Percentiles rank a stretch among this genome's conserved stretches.
phyloP scores from a whole-genome alignment of 2,329 filamentous ascomycete species.

The Fusarium secorum region DNA sequence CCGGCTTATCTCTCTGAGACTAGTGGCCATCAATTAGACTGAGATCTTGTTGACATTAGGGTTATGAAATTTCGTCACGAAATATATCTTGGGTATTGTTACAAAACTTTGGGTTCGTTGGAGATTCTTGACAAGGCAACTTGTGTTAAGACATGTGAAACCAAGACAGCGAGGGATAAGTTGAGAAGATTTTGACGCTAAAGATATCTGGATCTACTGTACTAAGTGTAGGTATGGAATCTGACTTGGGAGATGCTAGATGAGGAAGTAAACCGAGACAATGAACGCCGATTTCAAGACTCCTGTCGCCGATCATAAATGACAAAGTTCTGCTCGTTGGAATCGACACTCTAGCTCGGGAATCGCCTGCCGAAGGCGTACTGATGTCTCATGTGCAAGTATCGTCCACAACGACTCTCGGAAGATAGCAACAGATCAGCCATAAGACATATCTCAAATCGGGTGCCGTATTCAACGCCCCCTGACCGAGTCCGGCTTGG shows the following conservation, averaged over 20 bases:
- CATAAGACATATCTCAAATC: slow-evolving; percentile 6
- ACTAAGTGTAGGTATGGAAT: not conserved
- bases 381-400: slow-evolving; percentile 15
- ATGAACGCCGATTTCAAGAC: slow-evolving; percentile 14
- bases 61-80: not conserved
- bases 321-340: slow-evolving; percentile 19
- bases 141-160: slow-evolving; percentile 1
- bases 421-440: slow-evolving; percentile 7
- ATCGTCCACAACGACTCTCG: slow-evolving; percentile 5
- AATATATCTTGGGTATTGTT: not conserved
- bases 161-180: not conserved
- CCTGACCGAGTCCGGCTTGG: slow-evolving; percentile 2
- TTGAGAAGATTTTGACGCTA: slow-evolving; percentile 11
- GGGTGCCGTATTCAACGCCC: not conserved
- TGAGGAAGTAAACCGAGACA: slow-evolving; percentile 19
- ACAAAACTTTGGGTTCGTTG: not conserved
- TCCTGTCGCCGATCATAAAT: slow-evolving; percentile 17
- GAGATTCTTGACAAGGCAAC: not conserved
- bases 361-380: slow-evolving; percentile 6
- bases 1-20: not conserved
- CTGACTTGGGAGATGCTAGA: not conserved
- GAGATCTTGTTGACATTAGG: not conserved
- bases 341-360: not conserved
- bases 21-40: not conserved
- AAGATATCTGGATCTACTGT: slow-evolving; percentile 10